Base-by-base conservation (phyloP, 495 filamentous ascomycete genomes). In the Aspergillus kassunensis region DNA sequence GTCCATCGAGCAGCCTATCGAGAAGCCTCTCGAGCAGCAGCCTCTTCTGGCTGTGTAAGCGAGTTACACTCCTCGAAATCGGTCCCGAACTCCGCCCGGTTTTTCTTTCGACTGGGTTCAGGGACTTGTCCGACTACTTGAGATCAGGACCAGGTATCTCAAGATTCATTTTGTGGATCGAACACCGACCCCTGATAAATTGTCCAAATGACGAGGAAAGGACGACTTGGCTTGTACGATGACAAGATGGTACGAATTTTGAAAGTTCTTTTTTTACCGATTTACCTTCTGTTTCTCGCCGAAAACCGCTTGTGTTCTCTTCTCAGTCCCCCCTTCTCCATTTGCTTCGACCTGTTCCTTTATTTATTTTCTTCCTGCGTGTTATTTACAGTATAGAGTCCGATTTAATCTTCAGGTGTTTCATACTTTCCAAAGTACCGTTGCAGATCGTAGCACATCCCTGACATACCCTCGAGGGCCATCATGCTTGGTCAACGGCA, bases 21-120 rank as follows among this genome's bases (percentile, higher is more conserved):
- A n/a, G n/a, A 44, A 51, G 0, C 50, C 39, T 23, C n/a, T n/a
- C n/a, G 63, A 68, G 53, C 56, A 58, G 39, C 64, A 74, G 54
- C 71, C 69, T 53, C 65, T 74, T 15, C 29, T 72, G 58, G 69
- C 70, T 15, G 59, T 56, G 36, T 73, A 66, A 64, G 44, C n/a
- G 34, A 44, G 42, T 30, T 25, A 35, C n/a, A 20, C 39, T 2
- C 31, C 31, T 36, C 2, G 33, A n/a, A 44, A 44, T 20, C 31
- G 19, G 24, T 27, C 24, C 4, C 24, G 30, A 18, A 16, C 25
- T 21, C 31, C 29, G 21, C 20, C 24, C 21, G 15, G 36, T 44
- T 55, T 39, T 34, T 39, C 44, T 6, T 19, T 29, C 21, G 20
- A 8, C 18, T 8, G 15, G 40, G 23, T 3, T 45, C 16, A 29